Base-by-base conservation (phyloP, 805 yeast genomes). In the Henningerozyma blattae region DNA sequence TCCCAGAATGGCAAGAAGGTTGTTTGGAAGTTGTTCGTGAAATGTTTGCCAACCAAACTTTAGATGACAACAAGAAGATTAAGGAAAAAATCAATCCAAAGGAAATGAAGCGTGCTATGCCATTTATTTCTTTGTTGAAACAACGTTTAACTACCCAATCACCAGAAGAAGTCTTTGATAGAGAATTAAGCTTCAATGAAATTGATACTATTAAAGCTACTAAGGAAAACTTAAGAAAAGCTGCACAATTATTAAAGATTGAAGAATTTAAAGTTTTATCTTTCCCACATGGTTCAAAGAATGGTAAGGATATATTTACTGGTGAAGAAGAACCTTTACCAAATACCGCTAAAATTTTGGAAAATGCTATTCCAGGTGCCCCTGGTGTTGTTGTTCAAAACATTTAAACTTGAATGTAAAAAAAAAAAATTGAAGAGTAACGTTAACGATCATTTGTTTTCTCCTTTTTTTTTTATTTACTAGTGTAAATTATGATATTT, bases 71-170 rank as follows among this genome's bases (percentile, higher is more conserved):
- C 62, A 69, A 68, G 50, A 64, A 62, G 37, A 64, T 81, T 47
- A 78, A 70, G 56, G 70, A 74, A 45, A 72, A 65, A 54, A 75
- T 81, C 40, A 63, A 65, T 19, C 83, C 83, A 44, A 78, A 77
- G 58, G 97, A 91, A 51, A 83, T 87, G 82, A 91, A 91, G 72
- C 79, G 93, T 48, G 96, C 95, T 39, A 91, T 91, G 97, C 97
- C 97, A 39, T 89, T 87, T 59, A 86, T 91, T 41, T 77, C 89
- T 43, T 65, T 74, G 47, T 66, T 91, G 58, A 87, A 91, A 61
- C 83, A 78, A 54, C 76, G 94, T 64, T 68, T 91, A 45, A 40
- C 44, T 30, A 61, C 67, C 27, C 93, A 82, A 53, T 60, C 77
- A 20, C 77, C 95, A 15, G 74, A 71, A 34, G 71, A 72, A 34